A percentile compares a stretch with the other conserved stretches of the same genome.
Evolutionary conservation across 768 basidiomycete genomes (phyloP).

Genomic region (Pisolithus microcarpus): DNA sequence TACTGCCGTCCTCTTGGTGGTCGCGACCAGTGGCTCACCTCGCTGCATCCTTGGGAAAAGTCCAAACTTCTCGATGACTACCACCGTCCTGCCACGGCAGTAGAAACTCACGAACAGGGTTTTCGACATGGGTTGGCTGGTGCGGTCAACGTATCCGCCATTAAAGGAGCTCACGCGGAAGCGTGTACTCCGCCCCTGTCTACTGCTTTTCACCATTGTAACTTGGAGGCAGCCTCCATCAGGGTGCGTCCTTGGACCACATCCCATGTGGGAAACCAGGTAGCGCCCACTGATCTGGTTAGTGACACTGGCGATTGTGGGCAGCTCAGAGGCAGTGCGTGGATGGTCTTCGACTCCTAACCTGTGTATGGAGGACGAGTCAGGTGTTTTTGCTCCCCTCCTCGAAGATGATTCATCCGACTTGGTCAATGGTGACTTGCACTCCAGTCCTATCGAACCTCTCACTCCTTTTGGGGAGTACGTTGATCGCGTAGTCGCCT

Average conservation of each 20-base stretch:
- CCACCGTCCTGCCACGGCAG: conserved; percentile 3
- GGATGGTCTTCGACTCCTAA: conserved; percentile 15
- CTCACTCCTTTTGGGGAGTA: conserved; percentile 73
- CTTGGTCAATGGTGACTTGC: conserved; percentile 41
- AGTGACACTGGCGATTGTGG: neutral
- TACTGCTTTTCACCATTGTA: conserved; percentile 12
- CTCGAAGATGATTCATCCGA: conserved; percentile 62
- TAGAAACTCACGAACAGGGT: conserved; percentile 39
- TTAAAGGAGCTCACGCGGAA: conserved; percentile 82
- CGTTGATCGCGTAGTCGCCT: conserved; percentile 63
- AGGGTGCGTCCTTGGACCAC: conserved; percentile 22
- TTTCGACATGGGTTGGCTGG: conserved; percentile 68
- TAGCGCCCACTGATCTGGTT: conserved; percentile 25
- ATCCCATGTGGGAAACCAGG: conserved; percentile 20
- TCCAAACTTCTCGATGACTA: conserved; percentile 61
- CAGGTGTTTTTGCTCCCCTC: conserved; percentile 49
- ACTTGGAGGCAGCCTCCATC: conserved; percentile 10
- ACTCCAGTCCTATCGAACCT: conserved; percentile 67
- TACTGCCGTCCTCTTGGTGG: conserved; percentile 58
- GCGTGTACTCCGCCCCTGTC: conserved; percentile 76
- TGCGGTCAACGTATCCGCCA: conserved; percentile 72
- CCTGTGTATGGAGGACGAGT: conserved; percentile 20
- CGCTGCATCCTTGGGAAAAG: conserved; percentile 52
- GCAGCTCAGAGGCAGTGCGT: conserved; percentile 2
- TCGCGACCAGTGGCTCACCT: conserved; percentile 68